phyloP scores from a whole-genome alignment of 1,284 basidiomycete species.

The Vanrija sp. region DNA sequence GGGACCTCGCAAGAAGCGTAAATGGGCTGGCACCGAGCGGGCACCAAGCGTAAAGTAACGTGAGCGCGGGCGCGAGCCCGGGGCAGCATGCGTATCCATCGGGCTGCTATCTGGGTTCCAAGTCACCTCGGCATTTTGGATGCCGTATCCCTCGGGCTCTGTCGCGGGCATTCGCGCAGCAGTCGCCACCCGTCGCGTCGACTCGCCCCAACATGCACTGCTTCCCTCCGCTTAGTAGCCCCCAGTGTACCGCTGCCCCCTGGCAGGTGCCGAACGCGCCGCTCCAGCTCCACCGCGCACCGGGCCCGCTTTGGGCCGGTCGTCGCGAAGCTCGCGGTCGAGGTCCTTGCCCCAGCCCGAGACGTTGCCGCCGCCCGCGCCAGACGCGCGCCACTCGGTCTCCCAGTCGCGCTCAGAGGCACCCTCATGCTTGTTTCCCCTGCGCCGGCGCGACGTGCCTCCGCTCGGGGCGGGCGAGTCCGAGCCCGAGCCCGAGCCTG shows the following conservation, averaged over 20 bases:
- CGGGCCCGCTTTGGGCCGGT: not conserved
- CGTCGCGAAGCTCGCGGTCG: slow-evolving; percentile 9
- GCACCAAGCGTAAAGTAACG: no score
- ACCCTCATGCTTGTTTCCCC: not conserved
- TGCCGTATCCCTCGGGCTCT: no score
- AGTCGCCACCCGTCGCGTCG: no score
- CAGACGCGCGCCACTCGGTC: slow-evolving; percentile 14
- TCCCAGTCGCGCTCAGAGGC: slow-evolving; percentile 10
- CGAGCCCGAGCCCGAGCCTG: not conserved
- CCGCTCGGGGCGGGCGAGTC: not conserved
- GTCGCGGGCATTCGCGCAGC: no score
- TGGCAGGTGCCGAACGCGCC: not conserved
- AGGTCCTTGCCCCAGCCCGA: slow-evolving; percentile 19
- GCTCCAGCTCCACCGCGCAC: not conserved
- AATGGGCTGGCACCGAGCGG: no score
- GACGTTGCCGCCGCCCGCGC: slow-evolving; percentile 22
- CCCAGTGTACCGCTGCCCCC: slow-evolving; percentile 22
- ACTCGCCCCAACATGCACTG: not conserved
- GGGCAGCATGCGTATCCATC: no score
- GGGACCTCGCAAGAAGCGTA: no score
- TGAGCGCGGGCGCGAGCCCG: no score
- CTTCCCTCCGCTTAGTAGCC: slow-evolving; percentile 14
- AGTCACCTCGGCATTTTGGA: no score
- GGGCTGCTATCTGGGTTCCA: no score
- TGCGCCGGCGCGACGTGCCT: not conserved